These are phyloP conservation scores for Liriodendron chinense DNA, from an alignment of 164 flowering plant genomes.

Conservation along the genomic window DNA sequence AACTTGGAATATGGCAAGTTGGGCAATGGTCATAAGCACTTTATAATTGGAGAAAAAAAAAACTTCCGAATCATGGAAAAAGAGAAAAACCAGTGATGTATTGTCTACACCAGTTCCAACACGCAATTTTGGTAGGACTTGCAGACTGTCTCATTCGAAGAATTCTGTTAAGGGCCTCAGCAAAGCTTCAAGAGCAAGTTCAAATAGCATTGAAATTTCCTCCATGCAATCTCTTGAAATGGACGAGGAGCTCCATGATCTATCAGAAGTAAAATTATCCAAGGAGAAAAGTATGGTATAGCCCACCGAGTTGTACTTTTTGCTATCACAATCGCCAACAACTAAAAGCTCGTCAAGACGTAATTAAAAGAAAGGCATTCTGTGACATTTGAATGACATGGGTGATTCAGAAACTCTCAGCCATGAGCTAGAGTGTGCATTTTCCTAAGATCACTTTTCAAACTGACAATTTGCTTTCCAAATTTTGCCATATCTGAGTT, in stretches of 20 bases:
- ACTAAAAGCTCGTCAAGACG: slow-evolving; percentile 35
- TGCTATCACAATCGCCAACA: slow-evolving; percentile 36
- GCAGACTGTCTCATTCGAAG: slow-evolving; percentile 29
- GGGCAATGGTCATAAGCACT: slow-evolving; percentile 38
- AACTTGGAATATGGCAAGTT: slow-evolving; percentile 48
- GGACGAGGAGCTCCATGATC: no score
- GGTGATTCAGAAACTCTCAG: no score
- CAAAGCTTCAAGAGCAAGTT: no score
- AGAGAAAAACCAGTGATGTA: slow-evolving; percentile 37
- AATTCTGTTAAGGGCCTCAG: slow-evolving; percentile 24
- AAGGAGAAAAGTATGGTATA: slow-evolving; percentile 6
- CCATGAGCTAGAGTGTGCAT: no score
- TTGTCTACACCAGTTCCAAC: slow-evolving; percentile 45
- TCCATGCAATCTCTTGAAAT: no score
- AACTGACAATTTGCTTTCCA: no score
- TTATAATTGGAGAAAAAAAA: no score
- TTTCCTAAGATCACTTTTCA: no score
- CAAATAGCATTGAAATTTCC: no score
- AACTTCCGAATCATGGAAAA: slow-evolving; percentile 25
- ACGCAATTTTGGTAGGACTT: slow-evolving; percentile 38
- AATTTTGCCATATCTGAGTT: no score
- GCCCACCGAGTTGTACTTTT: slow-evolving; percentile 35
- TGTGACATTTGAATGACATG: slow-evolving; percentile 16
- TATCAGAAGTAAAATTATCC: slow-evolving; percentile 14
- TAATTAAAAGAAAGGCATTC: slow-evolving; percentile 33